Conservation (phyloP, 768 basidiomycete species). For the Tylopilus sp. region DNA sequence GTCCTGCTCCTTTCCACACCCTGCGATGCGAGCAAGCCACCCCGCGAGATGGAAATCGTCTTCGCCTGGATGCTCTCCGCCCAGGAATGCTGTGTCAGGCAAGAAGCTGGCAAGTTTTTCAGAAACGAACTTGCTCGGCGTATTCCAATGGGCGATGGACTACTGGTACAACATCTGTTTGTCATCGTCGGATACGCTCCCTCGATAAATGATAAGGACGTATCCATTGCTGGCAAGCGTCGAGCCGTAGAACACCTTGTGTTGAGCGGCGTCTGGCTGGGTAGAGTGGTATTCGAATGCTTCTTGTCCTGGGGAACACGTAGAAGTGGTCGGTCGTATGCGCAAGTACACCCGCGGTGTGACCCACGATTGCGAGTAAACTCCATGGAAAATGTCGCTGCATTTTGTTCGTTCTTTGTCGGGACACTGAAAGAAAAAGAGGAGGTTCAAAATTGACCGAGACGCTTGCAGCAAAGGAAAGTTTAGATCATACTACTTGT, state of each 20-base stretch:
- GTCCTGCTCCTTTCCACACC: conserved; percentile 35
- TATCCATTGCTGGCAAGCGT: conserved; percentile 40
- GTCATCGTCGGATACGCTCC: conserved; percentile 32
- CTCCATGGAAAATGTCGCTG: conserved; percentile 27
- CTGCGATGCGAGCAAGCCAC: conserved; percentile 50
- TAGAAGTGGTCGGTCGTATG: neutral
- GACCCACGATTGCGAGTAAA: conserved; percentile 42
- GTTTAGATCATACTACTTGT: conserved; percentile 48
- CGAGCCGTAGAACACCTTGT: conserved; percentile 43
- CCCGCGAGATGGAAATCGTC: conserved; percentile 54
- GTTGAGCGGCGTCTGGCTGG: conserved; percentile 32
- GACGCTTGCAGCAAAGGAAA: conserved; percentile 41
- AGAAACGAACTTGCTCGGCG: conserved; percentile 35
- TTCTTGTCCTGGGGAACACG: conserved; percentile 36
- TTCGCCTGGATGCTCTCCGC: conserved; percentile 45
- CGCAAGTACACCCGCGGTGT: neutral
- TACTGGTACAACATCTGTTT: conserved; percentile 38
- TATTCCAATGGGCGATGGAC: conserved; percentile 38
- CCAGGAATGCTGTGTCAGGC: conserved; percentile 44
- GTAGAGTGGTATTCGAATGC: conserved; percentile 37
- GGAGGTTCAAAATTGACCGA: neutral
- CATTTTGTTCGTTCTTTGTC: conserved; percentile 42
- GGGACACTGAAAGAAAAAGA: conserved; percentile 39
- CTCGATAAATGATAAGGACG: conserved; percentile 41
- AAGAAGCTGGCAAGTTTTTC: conserved; percentile 40